A percentile compares a stretch with the other conserved stretches of the same genome.
These are phyloP conservation scores for Carex myosuroides DNA, from an alignment of 176 grass and related monocot genomes.

Conservation along the genomic window DNA sequence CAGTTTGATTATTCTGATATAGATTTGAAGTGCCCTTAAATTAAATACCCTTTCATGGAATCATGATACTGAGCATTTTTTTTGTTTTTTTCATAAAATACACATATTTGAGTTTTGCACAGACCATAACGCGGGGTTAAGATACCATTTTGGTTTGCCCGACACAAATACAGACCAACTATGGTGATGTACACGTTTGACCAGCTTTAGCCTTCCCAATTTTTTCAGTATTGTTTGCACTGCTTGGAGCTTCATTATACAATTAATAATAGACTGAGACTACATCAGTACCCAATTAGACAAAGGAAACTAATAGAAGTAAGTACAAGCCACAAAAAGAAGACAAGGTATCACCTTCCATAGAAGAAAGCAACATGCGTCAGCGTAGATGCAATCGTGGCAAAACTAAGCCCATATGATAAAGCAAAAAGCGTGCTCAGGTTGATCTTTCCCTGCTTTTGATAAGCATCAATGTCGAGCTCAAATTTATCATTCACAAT, in stretches of 20 bases:
- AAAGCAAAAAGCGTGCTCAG: constrained; percentile 71
- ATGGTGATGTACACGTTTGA: not conserved
- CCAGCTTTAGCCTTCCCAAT: not conserved
- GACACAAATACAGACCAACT: not conserved
- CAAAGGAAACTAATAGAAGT: not conserved
- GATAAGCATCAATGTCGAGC: constrained; percentile 54
- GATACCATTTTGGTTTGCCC: not conserved
- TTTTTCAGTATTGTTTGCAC: not conserved
- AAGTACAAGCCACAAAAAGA: not conserved
- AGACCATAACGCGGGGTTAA: not conserved
- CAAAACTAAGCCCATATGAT: constrained; percentile 68
- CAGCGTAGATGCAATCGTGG: constrained; percentile 61
- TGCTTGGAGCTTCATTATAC: not conserved
- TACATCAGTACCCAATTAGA: too few species aligned
- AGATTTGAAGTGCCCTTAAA: not conserved
- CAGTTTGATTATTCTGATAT: not conserved
- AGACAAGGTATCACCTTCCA: constrained; percentile 41
- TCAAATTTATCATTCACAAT: constrained; percentile 74
- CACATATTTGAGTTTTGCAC: not conserved
- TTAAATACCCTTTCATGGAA: not conserved
- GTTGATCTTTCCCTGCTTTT: constrained; percentile 52
- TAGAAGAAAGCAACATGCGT: constrained; percentile 69
- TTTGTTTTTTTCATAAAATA: not conserved
- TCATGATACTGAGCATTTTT: not conserved
- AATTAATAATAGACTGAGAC: not conserved